Base-by-base conservation (phyloP, 2,329 filamentous ascomycete species). In the Venturia nashicola region DNA sequence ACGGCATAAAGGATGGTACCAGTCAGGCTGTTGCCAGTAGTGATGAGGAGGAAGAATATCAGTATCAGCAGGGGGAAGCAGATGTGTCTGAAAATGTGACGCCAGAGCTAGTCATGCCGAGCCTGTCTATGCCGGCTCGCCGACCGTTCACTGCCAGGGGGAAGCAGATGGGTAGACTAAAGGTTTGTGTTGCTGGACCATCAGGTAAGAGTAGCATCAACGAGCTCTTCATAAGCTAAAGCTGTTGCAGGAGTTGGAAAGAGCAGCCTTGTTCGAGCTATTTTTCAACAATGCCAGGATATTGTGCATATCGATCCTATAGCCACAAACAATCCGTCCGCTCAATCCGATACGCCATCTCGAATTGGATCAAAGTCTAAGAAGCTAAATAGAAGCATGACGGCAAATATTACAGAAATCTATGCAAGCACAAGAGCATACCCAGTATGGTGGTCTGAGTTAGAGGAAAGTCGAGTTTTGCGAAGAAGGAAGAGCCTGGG, bases 21-120 rank as follows among this genome's bases (percentile, higher is more conserved):
- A 85, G 80, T 67, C 83, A 85, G 68, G 80, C 78, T 3, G 72
- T 85, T 18, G 76, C 23, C n/a, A 39, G 34, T 18, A 75, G 79
- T 70, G 76, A 80, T 67, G 77, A 86, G 68, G 78, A 84, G 70
- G 86, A 83, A 72, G 80, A 78, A 43, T 71, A 72, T 65, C 70
- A 70, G 60, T 63, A 73, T 3, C 70, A 71, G 36, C 74, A 76
- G 74, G 77, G 70, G 70, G 76, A 69, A 27, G 69, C 70, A 39
- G 55, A 65, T 76, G 77, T 59, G 79, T 74, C 66, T 64, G 65
- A 44, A 57, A 67, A 39, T 63, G 69, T 67, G 34, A 71, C 77
- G 48, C 88, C 88, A 32, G 92, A 97, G 74, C 82, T 99, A n/a
- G 90, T 99, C 66, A 99, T 99, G 94, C 94, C 94, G 5, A 96